Conservation (phyloP, 1,284 basidiomycete species). For the Grifola frondosa region DNA sequence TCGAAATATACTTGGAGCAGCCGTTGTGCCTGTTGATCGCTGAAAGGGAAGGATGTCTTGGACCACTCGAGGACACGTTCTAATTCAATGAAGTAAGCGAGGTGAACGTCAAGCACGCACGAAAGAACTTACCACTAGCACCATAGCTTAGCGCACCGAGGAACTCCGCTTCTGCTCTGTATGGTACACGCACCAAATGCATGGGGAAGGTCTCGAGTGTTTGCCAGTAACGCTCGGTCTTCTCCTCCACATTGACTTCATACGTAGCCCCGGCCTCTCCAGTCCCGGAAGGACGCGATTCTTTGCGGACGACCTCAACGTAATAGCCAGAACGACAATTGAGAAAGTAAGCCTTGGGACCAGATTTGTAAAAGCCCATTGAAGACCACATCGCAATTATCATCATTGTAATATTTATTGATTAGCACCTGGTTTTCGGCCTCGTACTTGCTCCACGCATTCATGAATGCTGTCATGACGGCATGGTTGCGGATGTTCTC, state of each 20-base stretch:
- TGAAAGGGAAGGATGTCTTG: conserved; percentile 15
- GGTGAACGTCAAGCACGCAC: background rate
- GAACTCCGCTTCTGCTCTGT: conserved; percentile 19
- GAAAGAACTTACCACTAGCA: conserved; percentile 16
- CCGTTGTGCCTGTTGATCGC: conserved; percentile 12
- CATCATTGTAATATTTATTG: no score
- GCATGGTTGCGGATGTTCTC: no score
- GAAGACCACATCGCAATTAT: no score
- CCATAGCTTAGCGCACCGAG: conserved; percentile 23
- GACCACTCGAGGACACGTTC: conserved; percentile 11
- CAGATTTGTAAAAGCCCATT: no score
- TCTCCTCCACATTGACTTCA: conserved; percentile 6
- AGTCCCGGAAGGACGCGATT: background rate
- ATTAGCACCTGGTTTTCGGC: no score
- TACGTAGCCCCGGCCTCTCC: background rate
- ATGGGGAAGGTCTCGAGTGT: conserved; percentile 19
- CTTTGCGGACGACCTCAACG: background rate
- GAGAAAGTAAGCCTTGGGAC: background rate
- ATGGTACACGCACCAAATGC: conserved; percentile 23
- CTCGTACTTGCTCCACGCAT: no score
- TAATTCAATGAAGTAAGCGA: background rate
- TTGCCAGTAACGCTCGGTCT: conserved; percentile 20
- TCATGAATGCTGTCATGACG: no score
- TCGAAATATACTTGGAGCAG: conserved; percentile 16
- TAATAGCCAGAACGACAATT: background rate